Evolutionary conservation across 202 grass and related monocot species (phyloP), one percentile per base, ranked within the genome.

Genomic region (Schoenoplectus tabernaemontani): DNA sequence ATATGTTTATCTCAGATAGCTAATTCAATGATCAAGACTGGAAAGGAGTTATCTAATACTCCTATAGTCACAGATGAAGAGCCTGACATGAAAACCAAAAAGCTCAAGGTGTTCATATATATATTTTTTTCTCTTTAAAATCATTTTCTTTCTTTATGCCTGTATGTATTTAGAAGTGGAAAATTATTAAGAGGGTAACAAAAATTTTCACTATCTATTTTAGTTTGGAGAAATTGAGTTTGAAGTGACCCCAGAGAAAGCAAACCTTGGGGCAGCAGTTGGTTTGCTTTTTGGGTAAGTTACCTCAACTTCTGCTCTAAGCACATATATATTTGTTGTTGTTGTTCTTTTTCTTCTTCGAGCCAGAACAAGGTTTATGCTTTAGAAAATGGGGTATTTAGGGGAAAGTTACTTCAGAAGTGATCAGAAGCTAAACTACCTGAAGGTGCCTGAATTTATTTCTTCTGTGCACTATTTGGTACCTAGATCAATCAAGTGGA

Each of bases 171-270:
- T 15, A 74, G 12, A 53, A 24, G 10, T 28, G 26, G 11, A 53
- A 74, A 51, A 17, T 74, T 61, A 24, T 51, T 22, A 44, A 46
- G 46, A 83, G n/a, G n/a, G 38, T 76, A 16, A 37, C 60, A 50
- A 64, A 46, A 67, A 63, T 3, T 17, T 78, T 13, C 39, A 68
- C 15, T 61, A 54, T 43, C 68, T 26, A 78, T 84, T 0, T 76
- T 87, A 97, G 89, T 94, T 97, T 87, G 91, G 89, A 84, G 87
- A 90, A 65, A 77, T 93, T 36, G 87, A 90, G 67, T 88, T 92
- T 9, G 89, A 88, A 24, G 79, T 97, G 84, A 94, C 89, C 33
- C 34, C 86, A 51, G 73, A 78, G 72, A 97, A 82, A 57, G 91
- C 95, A 1, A 84, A 83, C 30, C 87, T 87, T 42, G 91, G 95